phyloP scores from a whole-genome alignment of 2,329 filamentous ascomycete species.

The Cyphellophora attinorum region DNA sequence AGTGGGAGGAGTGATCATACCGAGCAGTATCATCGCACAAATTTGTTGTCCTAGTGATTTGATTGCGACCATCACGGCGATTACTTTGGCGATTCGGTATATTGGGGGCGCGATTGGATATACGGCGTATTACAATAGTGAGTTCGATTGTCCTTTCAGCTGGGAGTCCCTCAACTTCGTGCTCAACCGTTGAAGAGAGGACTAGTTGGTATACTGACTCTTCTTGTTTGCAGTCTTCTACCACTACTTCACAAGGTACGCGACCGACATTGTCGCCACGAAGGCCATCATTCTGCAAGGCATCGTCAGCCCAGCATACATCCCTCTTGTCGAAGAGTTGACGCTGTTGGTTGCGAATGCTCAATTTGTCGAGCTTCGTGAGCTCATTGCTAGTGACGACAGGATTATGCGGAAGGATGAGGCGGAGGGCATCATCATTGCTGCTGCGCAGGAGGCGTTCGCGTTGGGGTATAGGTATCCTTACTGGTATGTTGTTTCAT shows the following conservation, averaged over 20 bases:
- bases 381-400: constrained; percentile 44
- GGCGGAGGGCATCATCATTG: constrained; percentile 42
- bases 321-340: not conserved
- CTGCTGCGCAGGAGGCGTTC: constrained; percentile 47
- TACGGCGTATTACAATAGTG: constrained; percentile 47
- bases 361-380: constrained; percentile 41
- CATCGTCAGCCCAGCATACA: constrained; percentile 39
- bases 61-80: constrained; percentile 58
- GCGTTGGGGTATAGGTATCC: constrained; percentile 51
- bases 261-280: constrained; percentile 39
- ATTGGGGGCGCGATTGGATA: constrained; percentile 59
- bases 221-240: too few species aligned
- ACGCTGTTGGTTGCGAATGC: constrained; percentile 10
- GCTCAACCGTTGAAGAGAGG: too few species aligned
- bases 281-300: constrained; percentile 40
- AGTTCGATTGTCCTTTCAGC: too few species aligned
- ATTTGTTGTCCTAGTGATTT: constrained; percentile 61
- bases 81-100: constrained; percentile 61
- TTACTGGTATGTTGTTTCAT: too few species aligned
- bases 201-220: too few species aligned
- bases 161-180: too few species aligned
- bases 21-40: constrained; percentile 57
- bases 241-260: constrained; percentile 35
- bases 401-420: constrained; percentile 43
- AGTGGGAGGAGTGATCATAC: constrained; percentile 59